Conservation (phyloP, 768 basidiomycete species). For the Imleria badia region DNA sequence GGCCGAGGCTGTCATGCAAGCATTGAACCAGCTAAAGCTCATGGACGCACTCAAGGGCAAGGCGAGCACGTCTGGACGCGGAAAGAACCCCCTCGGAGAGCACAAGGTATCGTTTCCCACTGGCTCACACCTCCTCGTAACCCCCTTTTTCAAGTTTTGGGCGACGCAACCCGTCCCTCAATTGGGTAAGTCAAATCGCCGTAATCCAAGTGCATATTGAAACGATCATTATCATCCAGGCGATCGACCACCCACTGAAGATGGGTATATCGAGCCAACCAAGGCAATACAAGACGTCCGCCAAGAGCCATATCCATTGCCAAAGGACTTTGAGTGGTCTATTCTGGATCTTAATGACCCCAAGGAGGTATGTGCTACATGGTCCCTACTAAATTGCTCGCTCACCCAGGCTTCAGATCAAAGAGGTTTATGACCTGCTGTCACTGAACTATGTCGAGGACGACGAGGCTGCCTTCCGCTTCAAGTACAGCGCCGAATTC, state of each 20-base stretch:
- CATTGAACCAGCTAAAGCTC: conserved; percentile 75
- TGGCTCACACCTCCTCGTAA: conserved; percentile 4
- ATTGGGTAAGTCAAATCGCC: conserved; percentile 46
- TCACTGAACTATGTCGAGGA: conserved; percentile 97
- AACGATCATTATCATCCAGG: conserved; percentile 38
- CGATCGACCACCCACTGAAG: conserved; percentile 62
- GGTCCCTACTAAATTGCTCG: neutral
- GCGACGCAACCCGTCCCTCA: conserved; percentile 97
- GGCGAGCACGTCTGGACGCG: conserved; percentile 68
- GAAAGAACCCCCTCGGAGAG: conserved; percentile 79
- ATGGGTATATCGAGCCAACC: conserved; percentile 88
- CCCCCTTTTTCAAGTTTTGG: conserved; percentile 72
- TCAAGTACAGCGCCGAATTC: conserved; percentile 95
- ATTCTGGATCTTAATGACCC: conserved; percentile 76
- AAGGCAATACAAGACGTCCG: conserved; percentile 76
- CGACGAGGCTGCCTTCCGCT: conserved; percentile 92
- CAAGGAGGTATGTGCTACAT: conserved; percentile 51
- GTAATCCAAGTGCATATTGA: neutral
- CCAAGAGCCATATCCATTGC: conserved; percentile 85
- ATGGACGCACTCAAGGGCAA: conserved; percentile 87
- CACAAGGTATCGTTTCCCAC: conserved; percentile 65
- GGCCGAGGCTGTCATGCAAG: conserved; percentile 64
- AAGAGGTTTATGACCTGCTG: conserved; percentile 89
- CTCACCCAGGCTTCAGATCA: conserved; percentile 49
- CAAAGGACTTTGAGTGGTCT: conserved; percentile 92